Percentiles rank a stretch among this genome's conserved stretches.
Evolutionary conservation across 2,329 filamentous ascomycete species (phyloP).

Genomic region (Drechmeria coniospora): DNA sequence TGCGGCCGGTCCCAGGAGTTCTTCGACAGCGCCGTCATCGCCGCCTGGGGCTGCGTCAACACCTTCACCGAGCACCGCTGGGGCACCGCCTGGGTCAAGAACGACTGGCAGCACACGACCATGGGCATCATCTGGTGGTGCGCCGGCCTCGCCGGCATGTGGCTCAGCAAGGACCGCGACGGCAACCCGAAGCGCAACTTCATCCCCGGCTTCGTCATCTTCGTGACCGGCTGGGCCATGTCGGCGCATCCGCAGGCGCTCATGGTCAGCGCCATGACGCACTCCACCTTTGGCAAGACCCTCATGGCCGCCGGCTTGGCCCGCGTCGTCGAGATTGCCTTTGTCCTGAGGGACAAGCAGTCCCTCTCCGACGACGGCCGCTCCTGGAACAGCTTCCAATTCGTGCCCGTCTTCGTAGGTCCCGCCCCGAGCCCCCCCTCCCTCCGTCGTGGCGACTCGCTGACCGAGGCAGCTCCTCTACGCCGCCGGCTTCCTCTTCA

Average conservation of each 20-base stretch:
- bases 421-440: neutral
- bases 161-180: slow-evolving; percentile 73
- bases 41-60: slow-evolving; percentile 91
- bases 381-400: slow-evolving; percentile 48
- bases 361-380: slow-evolving; percentile 50
- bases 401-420: slow-evolving; percentile 41
- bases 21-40: slow-evolving; percentile 83
- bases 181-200: slow-evolving; percentile 85
- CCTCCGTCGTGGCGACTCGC: slow-evolving; percentile 4
- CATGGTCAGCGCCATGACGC: slow-evolving; percentile 73
- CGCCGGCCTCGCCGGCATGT: slow-evolving; percentile 78
- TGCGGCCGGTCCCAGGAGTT: slow-evolving; percentile 89
- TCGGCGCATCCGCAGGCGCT: slow-evolving; percentile 76
- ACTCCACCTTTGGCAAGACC: slow-evolving; percentile 83
- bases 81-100: slow-evolving; percentile 77
- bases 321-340: slow-evolving; percentile 80
- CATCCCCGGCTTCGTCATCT: slow-evolving; percentile 77
- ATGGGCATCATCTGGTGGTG: slow-evolving; percentile 99
- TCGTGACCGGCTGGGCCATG: slow-evolving; percentile 93
- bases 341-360: slow-evolving; percentile 62
- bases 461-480: slow-evolving; percentile 72
- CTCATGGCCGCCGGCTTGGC: slow-evolving; percentile 79
- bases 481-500: slow-evolving; percentile 88
- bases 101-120: slow-evolving; percentile 94
- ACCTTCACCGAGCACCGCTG: slow-evolving; percentile 96